Evolutionary conservation across 225 moss, liverwort and hornwort species (phyloP).

Genomic region (Antitrichia curtipendula): DNA sequence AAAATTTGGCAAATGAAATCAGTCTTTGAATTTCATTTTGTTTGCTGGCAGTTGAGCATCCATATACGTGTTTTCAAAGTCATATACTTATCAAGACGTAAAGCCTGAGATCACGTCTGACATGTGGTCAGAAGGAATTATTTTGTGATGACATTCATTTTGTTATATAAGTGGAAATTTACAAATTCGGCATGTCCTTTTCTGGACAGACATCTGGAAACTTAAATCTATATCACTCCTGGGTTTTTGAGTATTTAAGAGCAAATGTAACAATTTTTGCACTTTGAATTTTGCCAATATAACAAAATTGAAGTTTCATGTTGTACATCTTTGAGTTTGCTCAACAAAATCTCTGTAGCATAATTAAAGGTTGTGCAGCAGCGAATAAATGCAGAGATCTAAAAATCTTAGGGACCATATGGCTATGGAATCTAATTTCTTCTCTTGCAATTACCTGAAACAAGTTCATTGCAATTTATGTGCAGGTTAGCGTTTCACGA

Average conservation of each 20-base stretch:
- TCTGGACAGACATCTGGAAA: background rate
- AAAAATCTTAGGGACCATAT: background rate
- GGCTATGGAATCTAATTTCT: background rate
- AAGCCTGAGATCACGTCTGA: background rate
- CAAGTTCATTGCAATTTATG: background rate
- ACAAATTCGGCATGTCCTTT: background rate
- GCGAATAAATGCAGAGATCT: background rate
- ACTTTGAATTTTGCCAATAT: no score
- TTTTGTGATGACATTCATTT: no score
- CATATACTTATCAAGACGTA: background rate
- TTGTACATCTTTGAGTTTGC: no score
- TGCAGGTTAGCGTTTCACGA: constrained; percentile 3
- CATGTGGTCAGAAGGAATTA: no score
- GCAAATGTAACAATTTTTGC: no score
- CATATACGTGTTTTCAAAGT: background rate
- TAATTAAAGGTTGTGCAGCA: no score
- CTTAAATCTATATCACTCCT: background rate
- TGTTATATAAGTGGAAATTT: no score
- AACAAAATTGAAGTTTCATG: no score
- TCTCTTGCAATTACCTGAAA: background rate
- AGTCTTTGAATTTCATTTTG: background rate
- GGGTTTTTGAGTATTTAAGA: background rate
- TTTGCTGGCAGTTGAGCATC: background rate
- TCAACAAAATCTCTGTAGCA: no score
- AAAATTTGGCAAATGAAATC: no score